Conservation (phyloP, 129 eudicot genomes). For the Heracleum sosnowskyi region DNA sequence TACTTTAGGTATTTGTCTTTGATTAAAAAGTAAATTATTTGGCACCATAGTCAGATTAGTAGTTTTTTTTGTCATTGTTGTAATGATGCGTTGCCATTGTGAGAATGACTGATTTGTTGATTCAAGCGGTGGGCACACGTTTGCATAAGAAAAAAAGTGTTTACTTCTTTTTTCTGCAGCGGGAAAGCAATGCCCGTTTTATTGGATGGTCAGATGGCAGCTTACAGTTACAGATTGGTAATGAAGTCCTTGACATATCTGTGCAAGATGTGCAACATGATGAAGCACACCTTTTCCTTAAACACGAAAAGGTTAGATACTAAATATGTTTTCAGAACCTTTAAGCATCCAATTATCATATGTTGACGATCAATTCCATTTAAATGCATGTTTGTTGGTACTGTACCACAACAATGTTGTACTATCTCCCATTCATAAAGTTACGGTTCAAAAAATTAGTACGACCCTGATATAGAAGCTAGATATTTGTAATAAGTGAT, state of each 20-base stretch:
- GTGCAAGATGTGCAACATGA: conserved; percentile 96
- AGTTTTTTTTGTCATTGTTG: neutral
- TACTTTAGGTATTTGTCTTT: conserved; percentile 5
- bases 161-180: conserved; percentile 28
- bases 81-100: neutral
- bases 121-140: neutral
- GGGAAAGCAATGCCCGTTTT: conserved; percentile 97
- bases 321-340: neutral
- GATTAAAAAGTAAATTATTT: neutral
- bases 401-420: neutral
- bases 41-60: neutral
- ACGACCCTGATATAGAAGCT: neutral
- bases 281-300: conserved; percentile 86
- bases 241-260: conserved; percentile 96
- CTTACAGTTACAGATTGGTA: conserved; percentile 78
- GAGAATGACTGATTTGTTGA: neutral
- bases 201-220: conserved; percentile 99
- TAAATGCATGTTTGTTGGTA: neutral
- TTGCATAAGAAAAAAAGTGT: neutral
- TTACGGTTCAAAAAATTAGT: neutral
- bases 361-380: neutral
- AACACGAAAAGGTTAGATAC: conserved; percentile 77
- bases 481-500: neutral
- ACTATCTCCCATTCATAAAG: neutral
- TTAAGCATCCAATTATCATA: neutral